These are phyloP conservation scores for Fusarium sp. DNA, from an alignment of 2,329 filamentous ascomycete genomes.

Conservation along the genomic window DNA sequence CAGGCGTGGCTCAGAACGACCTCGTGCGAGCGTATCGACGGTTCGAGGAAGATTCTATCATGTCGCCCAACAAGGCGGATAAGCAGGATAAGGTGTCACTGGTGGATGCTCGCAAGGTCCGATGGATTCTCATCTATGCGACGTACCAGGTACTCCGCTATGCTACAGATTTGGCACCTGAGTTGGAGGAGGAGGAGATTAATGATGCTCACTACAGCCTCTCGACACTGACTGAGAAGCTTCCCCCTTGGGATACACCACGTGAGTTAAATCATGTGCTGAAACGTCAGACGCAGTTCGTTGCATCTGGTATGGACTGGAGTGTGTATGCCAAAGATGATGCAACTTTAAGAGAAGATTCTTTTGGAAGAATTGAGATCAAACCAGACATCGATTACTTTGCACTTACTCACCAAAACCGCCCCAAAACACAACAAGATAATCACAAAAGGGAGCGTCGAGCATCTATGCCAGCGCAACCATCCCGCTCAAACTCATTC, in stretches of 20 bases:
- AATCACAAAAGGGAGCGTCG: constrained; percentile 35
- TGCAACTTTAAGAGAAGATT: constrained; percentile 13
- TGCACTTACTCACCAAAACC: constrained; percentile 56
- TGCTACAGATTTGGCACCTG: constrained; percentile 70
- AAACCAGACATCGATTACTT: constrained; percentile 70
- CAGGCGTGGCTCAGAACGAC: constrained; percentile 59
- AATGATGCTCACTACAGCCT: constrained; percentile 70
- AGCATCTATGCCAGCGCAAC: constrained; percentile 37
- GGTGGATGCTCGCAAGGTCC: constrained; percentile 78
- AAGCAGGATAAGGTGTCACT: constrained; percentile 66
- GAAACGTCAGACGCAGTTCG: constrained; percentile 49
- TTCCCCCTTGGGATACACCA: constrained; percentile 62
- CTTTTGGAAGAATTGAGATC: constrained; percentile 56
- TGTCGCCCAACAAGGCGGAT: constrained; percentile 65
- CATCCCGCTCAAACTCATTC: constrained; percentile 51
- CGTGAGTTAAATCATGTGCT: constrained; percentile 47
- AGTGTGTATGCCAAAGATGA: constrained; percentile 23
- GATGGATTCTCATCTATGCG: constrained; percentile 83
- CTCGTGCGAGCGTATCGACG: constrained; percentile 77
- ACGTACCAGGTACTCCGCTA: constrained; percentile 78
- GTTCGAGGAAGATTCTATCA: constrained; percentile 74
- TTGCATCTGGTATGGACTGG: constrained; percentile 24
- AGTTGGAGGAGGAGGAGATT: constrained; percentile 71
- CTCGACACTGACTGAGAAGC: constrained; percentile 57
- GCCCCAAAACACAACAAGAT: constrained; percentile 12